Evolutionary conservation across 78 protist genomes (phyloP).

Genomic region (Blattamonas nauphoetae): DNA sequence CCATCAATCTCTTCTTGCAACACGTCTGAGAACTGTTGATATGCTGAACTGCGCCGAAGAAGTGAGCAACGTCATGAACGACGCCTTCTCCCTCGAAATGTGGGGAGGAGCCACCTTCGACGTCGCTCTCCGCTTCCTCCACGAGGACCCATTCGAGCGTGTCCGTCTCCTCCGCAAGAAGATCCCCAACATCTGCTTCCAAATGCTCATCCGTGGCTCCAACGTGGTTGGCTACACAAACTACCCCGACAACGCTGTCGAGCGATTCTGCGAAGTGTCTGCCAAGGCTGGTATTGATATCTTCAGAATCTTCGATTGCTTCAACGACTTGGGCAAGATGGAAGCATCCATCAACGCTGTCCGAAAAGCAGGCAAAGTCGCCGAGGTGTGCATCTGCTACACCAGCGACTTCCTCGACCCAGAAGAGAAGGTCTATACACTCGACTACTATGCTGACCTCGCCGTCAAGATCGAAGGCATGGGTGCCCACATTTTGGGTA

Average conservation of each 20-base stretch:
- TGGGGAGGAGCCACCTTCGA: slow-evolving; percentile 92
- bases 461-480: slow-evolving; percentile 33
- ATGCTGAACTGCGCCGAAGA: slow-evolving; percentile 38
- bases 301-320: slow-evolving; percentile 79
- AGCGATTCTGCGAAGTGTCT: slow-evolving; percentile 39
- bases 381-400: slow-evolving; percentile 62
- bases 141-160: slow-evolving; percentile 66
- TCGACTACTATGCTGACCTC: slow-evolving; percentile 62
- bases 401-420: slow-evolving; percentile 53
- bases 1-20: slow-evolving; percentile 70
- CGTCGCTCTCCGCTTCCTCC: slow-evolving; percentile 66
- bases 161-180: slow-evolving; percentile 46
- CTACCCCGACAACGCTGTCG: slow-evolving; percentile 79
- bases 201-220: slow-evolving; percentile 50
- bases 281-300: slow-evolving; percentile 56
- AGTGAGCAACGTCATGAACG: slow-evolving; percentile 23
- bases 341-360: slow-evolving; percentile 62
- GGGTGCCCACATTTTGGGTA: slow-evolving; percentile 52
- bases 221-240: slow-evolving; percentile 78
- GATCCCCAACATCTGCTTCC: slow-evolving; percentile 29
- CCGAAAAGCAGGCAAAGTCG: slow-evolving; percentile 56
- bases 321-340: slow-evolving; percentile 65
- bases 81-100: slow-evolving; percentile 36
- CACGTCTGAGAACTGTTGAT: slow-evolving; percentile 70
- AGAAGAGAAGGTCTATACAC: slow-evolving; percentile 40